Base-by-base conservation (phyloP, 2,329 filamentous ascomycete species). In the Fusarium transvaalense region DNA sequence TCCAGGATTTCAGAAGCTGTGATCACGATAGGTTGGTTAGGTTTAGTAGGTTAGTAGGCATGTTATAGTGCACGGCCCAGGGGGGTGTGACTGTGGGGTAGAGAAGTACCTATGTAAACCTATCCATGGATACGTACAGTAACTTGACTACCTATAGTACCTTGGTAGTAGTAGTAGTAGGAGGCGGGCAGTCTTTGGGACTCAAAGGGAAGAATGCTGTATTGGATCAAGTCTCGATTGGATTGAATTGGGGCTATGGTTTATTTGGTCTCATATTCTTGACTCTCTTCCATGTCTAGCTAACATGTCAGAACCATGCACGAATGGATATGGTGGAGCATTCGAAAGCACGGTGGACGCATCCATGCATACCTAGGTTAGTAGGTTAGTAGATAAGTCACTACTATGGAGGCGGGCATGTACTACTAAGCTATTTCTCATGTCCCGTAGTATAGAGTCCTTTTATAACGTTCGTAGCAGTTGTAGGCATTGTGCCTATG, bases 51-150 rank as follows among this genome's bases (percentile, higher is more conserved):
- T 37, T 31, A 6, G 27, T 14, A 69, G 61, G 64, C 8, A 42
- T 42, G 39, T 59, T 64, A 63, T 51, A 32, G 63, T 48, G 64
- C 63, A 73, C 70, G 62, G 63, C 47, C 62, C 61, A 55, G 54
- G 61, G 56, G 23, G 54, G 69, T 74, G 69, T 55, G 65, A 71
- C 69, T 74, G 72, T 74, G 72, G 72, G 72, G 72, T 72, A 74
- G 59, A 64, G 34, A 15, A 17, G 27, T 41, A n/a, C n/a, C n/a
- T n/a, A n/a, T n/a, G n/a, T n/a, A n/a, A n/a, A n/a, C n/a, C n/a
- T n/a, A n/a, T n/a, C n/a, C n/a, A n/a, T n/a, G n/a, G n/a, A n/a
- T n/a, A 41, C 38, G 19, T 41, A 41, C 38, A 41, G 19, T 15
- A 17, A 41, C 38, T 41, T 29, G 13, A 35, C 45, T 34, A 34